A percentile compares a stretch with the other conserved stretches of the same genome.
Conservation (phyloP, 495 filamentous ascomycete genomes). For the Lasiosphaeria ovina region DNA sequence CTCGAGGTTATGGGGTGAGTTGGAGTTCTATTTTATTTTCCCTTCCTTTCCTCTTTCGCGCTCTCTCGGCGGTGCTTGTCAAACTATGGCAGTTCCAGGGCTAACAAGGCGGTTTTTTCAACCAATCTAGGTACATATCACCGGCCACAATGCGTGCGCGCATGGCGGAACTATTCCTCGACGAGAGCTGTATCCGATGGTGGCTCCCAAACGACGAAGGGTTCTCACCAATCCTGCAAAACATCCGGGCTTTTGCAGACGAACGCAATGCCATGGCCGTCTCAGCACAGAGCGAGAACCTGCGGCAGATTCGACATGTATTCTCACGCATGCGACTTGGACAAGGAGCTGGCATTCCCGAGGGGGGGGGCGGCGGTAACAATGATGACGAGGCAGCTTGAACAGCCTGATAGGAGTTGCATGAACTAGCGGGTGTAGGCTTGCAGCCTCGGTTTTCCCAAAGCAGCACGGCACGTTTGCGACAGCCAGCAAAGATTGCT, state of each 20-base stretch:
- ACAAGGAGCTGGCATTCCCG: slow-evolving; percentile 14
- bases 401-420: slow-evolving; percentile 1
- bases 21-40: neutral
- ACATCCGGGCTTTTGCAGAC: slow-evolving; percentile 72
- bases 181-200: slow-evolving; percentile 69
- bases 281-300: slow-evolving; percentile 61
- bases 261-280: slow-evolving; percentile 63
- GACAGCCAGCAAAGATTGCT: slow-evolving; percentile 8
- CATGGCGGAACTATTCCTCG: slow-evolving; percentile 69
- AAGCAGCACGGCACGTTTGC: neutral
- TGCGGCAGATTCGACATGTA: slow-evolving; percentile 73
- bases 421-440: neutral
- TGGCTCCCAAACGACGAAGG: slow-evolving; percentile 85
- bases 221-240: slow-evolving; percentile 66
- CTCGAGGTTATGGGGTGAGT: slow-evolving; percentile 84
- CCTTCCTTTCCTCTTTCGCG: too few species aligned
- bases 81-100: neutral
- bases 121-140: slow-evolving; percentile 68
- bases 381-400: slow-evolving; percentile 13
- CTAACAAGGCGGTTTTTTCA: neutral
- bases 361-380: slow-evolving; percentile 12
- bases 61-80: too few species aligned
- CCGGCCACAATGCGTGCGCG: slow-evolving; percentile 68
- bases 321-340: slow-evolving; percentile 52
- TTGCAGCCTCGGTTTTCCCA: slow-evolving; percentile 1